These are phyloP conservation scores for Trichocomaceae sp. DNA, from an alignment of 2,329 filamentous ascomycete genomes.

Conservation along the genomic window DNA sequence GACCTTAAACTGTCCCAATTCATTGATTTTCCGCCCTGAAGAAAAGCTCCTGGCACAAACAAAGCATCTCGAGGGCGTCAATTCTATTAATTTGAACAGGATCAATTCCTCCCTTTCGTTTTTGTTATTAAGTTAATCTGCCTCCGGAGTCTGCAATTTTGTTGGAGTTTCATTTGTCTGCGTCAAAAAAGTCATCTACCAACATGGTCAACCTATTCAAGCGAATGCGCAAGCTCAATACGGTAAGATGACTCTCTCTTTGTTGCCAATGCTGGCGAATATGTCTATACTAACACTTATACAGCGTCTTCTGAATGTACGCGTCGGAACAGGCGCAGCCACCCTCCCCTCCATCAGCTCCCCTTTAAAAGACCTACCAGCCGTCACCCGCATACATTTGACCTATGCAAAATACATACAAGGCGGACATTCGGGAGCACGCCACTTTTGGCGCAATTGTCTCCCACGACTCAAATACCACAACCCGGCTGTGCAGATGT, in stretches of 20 bases:
- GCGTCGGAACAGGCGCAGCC: conserved; percentile 75
- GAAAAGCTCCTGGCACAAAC: not conserved
- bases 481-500: conserved; percentile 80
- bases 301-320: conserved; percentile 63
- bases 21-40: not conserved
- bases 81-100: too few species aligned
- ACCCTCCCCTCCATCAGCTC: conserved; percentile 53
- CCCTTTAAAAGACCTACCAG: conserved; percentile 29
- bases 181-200: conserved; percentile 9
- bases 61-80: not conserved
- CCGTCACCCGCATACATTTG: conserved; percentile 38
- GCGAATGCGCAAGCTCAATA: conserved; percentile 67
- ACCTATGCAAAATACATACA: conserved; percentile 40
- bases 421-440: conserved; percentile 41
- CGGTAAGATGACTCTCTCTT: conserved; percentile 47
- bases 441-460: conserved; percentile 81
- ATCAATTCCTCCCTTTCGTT: not conserved
- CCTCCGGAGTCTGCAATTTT: not conserved
- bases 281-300: not conserved
- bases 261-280: conserved; percentile 19
- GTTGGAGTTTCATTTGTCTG: not conserved
- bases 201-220: conserved; percentile 47
- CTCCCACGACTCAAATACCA: conserved; percentile 88
- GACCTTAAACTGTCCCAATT: conserved; percentile 11
- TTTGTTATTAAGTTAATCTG: not conserved